Conservation (phyloP, 2,329 filamentous ascomycete genomes). For the Monosporascus cannonballus region DNA sequence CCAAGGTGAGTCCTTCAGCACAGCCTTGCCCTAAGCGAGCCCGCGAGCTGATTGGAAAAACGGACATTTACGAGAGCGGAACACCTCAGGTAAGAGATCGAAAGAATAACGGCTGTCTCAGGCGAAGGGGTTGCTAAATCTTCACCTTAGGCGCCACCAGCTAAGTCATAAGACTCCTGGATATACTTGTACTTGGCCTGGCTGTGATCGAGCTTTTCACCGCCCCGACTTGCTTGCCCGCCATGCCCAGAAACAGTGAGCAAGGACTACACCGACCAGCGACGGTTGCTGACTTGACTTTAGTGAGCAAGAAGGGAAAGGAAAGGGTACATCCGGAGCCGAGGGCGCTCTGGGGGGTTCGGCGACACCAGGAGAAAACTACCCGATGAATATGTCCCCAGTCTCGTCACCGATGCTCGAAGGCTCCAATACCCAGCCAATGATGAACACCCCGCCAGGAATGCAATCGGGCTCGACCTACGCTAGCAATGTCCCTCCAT, state of each 20-base stretch:
- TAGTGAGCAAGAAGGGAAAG: slow-evolving; percentile 41
- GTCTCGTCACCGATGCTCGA: slow-evolving; percentile 8
- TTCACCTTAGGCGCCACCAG: slow-evolving; percentile 47
- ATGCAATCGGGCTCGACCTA: slow-evolving; percentile 18
- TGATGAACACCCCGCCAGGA: slow-evolving; percentile 15
- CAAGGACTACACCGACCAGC: slow-evolving; percentile 3
- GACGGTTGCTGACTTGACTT: slow-evolving; percentile 7
- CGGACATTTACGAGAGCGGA: slow-evolving; percentile 59
- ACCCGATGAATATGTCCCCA: slow-evolving; percentile 5
- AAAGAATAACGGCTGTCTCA: slow-evolving; percentile 2
- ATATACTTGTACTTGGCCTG: slow-evolving; percentile 43
- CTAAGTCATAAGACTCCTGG: slow-evolving; percentile 51
- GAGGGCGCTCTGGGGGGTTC: slow-evolving; percentile 21
- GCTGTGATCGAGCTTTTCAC: slow-evolving; percentile 53
- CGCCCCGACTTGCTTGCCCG: slow-evolving; percentile 54
- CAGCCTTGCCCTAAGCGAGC: background rate
- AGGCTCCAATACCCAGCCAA: slow-evolving; percentile 5
- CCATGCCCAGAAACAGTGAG: slow-evolving; percentile 48
- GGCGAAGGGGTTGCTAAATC: slow-evolving; percentile 18
- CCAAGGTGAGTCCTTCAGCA: slow-evolving; percentile 36
- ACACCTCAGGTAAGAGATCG: slow-evolving; percentile 46
- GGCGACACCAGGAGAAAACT: slow-evolving; percentile 15
- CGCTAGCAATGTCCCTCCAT: slow-evolving; percentile 12
- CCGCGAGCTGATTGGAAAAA: slow-evolving; percentile 13
- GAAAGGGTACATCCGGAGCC: slow-evolving; percentile 17